Conservation (phyloP, 2,329 filamentous ascomycete genomes). For the Claviceps humidiphila region DNA sequence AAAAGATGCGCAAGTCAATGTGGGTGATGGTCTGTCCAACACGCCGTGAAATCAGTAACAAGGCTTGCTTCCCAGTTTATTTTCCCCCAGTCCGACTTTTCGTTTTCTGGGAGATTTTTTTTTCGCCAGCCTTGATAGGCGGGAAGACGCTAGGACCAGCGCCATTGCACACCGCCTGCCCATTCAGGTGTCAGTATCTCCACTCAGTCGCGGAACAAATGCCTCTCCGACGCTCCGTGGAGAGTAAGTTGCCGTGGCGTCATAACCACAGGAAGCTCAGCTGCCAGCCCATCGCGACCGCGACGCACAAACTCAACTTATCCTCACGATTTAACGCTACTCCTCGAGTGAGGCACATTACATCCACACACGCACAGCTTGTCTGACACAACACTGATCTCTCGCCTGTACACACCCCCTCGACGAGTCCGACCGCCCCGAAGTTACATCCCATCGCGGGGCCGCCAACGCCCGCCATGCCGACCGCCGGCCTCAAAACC, state of each 20-base stretch:
- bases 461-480: constrained; percentile 30
- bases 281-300: too few relatives aligned
- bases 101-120: constrained; percentile 8
- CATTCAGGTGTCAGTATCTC: not conserved
- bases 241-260: not conserved
- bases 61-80: constrained; percentile 7
- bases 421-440: not conserved
- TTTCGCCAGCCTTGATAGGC: constrained; percentile 11
- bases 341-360: too few relatives aligned
- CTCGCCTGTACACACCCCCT: not conserved
- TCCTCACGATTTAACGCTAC: too few relatives aligned
- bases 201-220: constrained; percentile 9
- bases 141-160: not conserved
- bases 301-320: too few relatives aligned
- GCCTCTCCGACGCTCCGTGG: constrained; percentile 1
- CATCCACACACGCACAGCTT: not conserved
- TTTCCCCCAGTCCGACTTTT: constrained; percentile 8
- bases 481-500: constrained; percentile 87
- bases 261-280: too few relatives aligned
- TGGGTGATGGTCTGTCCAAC: constrained; percentile 8
- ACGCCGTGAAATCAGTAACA: not conserved
- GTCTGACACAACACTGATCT: not conserved
- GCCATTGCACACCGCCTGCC: constrained; percentile 12
- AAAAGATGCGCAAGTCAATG: not conserved
- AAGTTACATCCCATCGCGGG: constrained; percentile 5